A percentile compares a stretch with the other conserved stretches of the same genome.
These are phyloP conservation scores for Grosmannia serpens DNA, from an alignment of 2,329 filamentous ascomycete genomes.

Conservation along the genomic window DNA sequence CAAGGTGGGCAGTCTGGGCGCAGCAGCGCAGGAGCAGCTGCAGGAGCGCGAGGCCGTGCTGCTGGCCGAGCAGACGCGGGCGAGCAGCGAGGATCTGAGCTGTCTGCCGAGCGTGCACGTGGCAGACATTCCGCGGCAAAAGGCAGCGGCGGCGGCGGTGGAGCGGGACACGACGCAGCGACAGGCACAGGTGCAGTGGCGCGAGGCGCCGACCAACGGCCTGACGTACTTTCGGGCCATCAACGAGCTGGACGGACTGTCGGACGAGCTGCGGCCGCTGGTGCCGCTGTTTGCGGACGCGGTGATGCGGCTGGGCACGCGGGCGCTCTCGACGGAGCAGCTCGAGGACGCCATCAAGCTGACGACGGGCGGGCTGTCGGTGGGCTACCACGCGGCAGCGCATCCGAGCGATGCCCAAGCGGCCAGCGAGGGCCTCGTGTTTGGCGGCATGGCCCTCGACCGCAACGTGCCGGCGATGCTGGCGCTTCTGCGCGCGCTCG, in stretches of 20 bases:
- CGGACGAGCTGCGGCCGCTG: slow-evolving; percentile 71
- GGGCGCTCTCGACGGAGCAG: slow-evolving; percentile 80
- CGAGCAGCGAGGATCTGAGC: slow-evolving; percentile 72
- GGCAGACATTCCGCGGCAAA: slow-evolving; percentile 72
- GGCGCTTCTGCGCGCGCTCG: slow-evolving; percentile 65
- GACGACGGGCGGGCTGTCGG: slow-evolving; percentile 82
- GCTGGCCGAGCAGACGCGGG: slow-evolving; percentile 70
- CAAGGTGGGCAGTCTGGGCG: slow-evolving; percentile 57
- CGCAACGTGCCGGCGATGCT: slow-evolving; percentile 87
- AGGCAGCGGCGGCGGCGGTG: slow-evolving; percentile 44
- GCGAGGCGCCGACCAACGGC: slow-evolving; percentile 86
- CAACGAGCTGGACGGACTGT: slow-evolving; percentile 66
- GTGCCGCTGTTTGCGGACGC: slow-evolving; percentile 86
- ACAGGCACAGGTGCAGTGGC: slow-evolving; percentile 50
- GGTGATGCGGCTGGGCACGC: slow-evolving; percentile 87
- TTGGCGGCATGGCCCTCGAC: slow-evolving; percentile 81
- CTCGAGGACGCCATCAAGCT: slow-evolving; percentile 93
- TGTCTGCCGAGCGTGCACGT: slow-evolving; percentile 83
- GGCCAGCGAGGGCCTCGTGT: slow-evolving; percentile 69
- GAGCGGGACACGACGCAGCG: slow-evolving; percentile 46
- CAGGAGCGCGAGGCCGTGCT: slow-evolving; percentile 70
- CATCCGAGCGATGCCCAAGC: slow-evolving; percentile 60
- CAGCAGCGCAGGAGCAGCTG: slow-evolving; percentile 38
- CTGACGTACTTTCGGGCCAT: slow-evolving; percentile 92
- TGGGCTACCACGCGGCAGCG: slow-evolving; percentile 73